Conservation (phyloP, 768 basidiomycete species). For the Tubosaeta sp. region DNA sequence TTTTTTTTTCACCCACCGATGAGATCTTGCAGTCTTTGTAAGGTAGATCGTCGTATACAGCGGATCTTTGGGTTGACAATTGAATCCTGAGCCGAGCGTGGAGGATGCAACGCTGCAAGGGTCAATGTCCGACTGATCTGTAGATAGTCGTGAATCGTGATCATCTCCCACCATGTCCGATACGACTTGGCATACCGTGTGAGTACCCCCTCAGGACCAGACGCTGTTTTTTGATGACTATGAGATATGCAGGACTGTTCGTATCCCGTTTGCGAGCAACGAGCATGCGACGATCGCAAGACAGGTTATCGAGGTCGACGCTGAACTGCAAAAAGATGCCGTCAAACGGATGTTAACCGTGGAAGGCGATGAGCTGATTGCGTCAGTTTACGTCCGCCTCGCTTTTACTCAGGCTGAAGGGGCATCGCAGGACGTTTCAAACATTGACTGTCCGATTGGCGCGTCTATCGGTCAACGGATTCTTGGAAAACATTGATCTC, state of each 20-base stretch:
- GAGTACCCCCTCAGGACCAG: constrained; percentile 17
- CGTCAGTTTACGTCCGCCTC: constrained; percentile 46
- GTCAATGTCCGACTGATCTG: not conserved
- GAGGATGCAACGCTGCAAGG: not conserved
- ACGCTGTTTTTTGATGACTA: not conserved
- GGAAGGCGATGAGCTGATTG: constrained; percentile 64
- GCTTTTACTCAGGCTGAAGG: constrained; percentile 1
- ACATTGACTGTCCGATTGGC: constrained; percentile 84
- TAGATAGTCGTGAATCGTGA: not conserved
- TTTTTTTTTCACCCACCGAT: not conserved
- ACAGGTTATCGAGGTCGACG: constrained; percentile 82
- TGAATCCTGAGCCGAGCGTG: not conserved
- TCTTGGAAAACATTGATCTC: constrained; percentile 86
- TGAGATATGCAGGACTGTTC: constrained; percentile 46
- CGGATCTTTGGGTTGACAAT: not conserved
- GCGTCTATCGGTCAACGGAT: constrained; percentile 78
- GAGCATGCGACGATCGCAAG: constrained; percentile 80
- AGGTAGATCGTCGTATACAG: not conserved
- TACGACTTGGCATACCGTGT: constrained; percentile 53
- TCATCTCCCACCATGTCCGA: constrained; percentile 7
- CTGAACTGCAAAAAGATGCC: constrained; percentile 75
- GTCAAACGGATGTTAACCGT: constrained; percentile 70
- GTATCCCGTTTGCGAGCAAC: constrained; percentile 70
- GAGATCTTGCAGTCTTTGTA: not conserved
- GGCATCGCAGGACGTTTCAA: constrained; percentile 52